Percentiles rank a stretch among this genome's conserved stretches.
Conservation (phyloP, 2,329 filamentous ascomycete genomes). For the Botryotinia calthae region DNA sequence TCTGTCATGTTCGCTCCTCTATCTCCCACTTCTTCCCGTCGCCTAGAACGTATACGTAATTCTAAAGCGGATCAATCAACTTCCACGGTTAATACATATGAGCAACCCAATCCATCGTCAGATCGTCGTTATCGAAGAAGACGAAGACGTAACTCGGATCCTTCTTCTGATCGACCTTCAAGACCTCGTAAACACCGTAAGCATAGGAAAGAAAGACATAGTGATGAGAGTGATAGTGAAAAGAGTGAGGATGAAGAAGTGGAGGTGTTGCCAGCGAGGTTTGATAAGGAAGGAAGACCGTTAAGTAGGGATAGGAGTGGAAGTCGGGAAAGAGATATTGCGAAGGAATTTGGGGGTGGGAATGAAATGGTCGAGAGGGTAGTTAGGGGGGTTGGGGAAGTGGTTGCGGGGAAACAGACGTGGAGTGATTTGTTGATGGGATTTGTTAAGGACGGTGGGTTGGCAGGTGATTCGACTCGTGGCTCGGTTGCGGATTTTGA, state of each 20-base stretch:
- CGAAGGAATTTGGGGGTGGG: conserved; percentile 18
- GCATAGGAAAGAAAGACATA: conserved; percentile 21
- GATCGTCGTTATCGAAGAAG: conserved; percentile 25
- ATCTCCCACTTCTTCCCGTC: conserved; percentile 34
- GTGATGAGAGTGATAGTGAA: conserved; percentile 24
- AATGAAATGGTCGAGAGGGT: conserved; percentile 37
- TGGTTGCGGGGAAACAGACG: conserved; percentile 34
- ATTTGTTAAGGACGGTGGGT: conserved; percentile 28
- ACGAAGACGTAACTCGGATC: conserved; percentile 34
- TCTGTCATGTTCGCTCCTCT: conserved; percentile 38
- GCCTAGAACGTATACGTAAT: conserved; percentile 17
- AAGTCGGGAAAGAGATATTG: conserved; percentile 7
- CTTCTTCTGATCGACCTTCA: conserved; percentile 33
- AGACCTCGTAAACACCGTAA: conserved; percentile 28
- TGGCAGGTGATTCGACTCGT: neutral
- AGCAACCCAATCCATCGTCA: conserved; percentile 16
- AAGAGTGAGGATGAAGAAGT: conserved; percentile 25
- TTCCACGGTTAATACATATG: conserved; percentile 15
- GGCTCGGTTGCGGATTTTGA: neutral
- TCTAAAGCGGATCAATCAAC: conserved; percentile 13
- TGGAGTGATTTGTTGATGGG: conserved; percentile 36
- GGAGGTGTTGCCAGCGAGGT: conserved; percentile 36
- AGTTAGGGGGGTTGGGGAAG: conserved; percentile 31
- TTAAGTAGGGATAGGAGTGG: neutral
- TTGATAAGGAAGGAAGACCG: conserved; percentile 34